Evolutionary conservation across 2,329 filamentous ascomycete species (phyloP).

Genomic region (Cladosporium sp.): DNA sequence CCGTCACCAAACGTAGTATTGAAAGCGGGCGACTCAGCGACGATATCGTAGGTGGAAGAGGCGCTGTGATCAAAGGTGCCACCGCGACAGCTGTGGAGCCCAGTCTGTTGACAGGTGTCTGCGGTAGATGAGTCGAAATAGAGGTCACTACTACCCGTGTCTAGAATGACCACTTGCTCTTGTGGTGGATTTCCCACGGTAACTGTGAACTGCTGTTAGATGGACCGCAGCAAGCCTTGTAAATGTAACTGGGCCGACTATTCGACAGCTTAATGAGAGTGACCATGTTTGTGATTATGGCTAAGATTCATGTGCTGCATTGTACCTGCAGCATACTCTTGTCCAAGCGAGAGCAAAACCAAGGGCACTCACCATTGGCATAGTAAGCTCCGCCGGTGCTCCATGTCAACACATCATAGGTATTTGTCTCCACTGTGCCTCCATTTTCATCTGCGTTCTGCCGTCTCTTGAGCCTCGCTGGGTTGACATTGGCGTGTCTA

Average conservation of each 20-base stretch:
- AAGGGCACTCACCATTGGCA: conserved; percentile 24
- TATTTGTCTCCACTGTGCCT: conserved; percentile 24
- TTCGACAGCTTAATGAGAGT: no score
- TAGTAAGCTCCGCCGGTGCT: conserved; percentile 31
- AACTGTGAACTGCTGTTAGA: conserved; percentile 13
- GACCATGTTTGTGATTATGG: no score
- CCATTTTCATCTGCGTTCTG: conserved; percentile 1
- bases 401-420: conserved; percentile 29
- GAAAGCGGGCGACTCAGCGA: conserved; percentile 23
- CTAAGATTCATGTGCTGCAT: no score
- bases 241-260: no score
- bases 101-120: conserved; percentile 19
- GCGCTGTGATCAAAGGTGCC: conserved; percentile 25
- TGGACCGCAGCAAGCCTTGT: no score
- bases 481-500: conserved; percentile 18
- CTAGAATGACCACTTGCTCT: conserved; percentile 28
- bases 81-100: conserved; percentile 24
- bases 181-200: conserved; percentile 32
- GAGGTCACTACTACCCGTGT: conserved; percentile 32
- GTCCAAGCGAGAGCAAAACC: neutral
- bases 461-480: conserved; percentile 15
- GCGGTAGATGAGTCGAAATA: conserved; percentile 28
- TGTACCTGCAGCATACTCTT: no score
- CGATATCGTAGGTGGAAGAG: conserved; percentile 25
- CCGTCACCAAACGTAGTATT: conserved; percentile 29